Conservation (phyloP, 2,329 filamentous ascomycete genomes). For the Tympanopsis confertula region DNA sequence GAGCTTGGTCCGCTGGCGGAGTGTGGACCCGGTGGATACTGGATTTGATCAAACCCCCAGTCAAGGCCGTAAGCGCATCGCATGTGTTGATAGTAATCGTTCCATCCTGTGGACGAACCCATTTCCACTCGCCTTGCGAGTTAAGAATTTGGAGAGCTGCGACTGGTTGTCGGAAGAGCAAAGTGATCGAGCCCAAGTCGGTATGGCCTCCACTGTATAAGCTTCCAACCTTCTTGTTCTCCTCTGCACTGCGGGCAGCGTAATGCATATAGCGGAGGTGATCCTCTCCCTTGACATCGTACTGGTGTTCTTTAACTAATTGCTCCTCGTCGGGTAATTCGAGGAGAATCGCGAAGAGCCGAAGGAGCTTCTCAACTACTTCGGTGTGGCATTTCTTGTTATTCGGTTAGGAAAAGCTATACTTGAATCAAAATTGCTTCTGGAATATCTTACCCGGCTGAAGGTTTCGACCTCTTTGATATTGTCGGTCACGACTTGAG, state of each 20-base stretch:
- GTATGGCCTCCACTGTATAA: constrained; percentile 39
- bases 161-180: constrained; percentile 46
- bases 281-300: constrained; percentile 44
- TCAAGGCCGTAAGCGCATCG: constrained; percentile 34
- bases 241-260: constrained; percentile 31
- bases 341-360: constrained; percentile 48
- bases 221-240: constrained; percentile 28
- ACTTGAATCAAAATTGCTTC: too few species aligned
- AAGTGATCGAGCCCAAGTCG: constrained; percentile 40
- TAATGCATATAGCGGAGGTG: constrained; percentile 52
- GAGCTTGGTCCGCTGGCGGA: constrained; percentile 10
- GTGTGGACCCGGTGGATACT: constrained; percentile 18
- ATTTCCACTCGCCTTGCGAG: constrained; percentile 34
- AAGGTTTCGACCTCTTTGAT: constrained; percentile 44
- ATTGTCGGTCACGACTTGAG: constrained; percentile 32
- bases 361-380: constrained; percentile 42
- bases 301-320: constrained; percentile 41
- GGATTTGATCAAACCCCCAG: constrained; percentile 29
- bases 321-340: constrained; percentile 47
- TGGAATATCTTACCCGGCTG: constrained; percentile 16
- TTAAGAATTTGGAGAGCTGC: constrained; percentile 42
- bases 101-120: constrained; percentile 32
- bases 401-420: constrained; percentile 7
- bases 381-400: constrained; percentile 31
- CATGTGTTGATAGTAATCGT: constrained; percentile 39